Evolutionary conservation across 129 eudicot species (phyloP).

Genomic region (sunflower (Helianthus annuus)): HanXRQr2.0-SUNRISE NC_035436.2:125657559-125658058

Average conservation of each 20-base stretch:
- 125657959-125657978: conserved; percentile 42
- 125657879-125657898: conserved; percentile 48
- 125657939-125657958: conserved; percentile 57
- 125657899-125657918: conserved; percentile 52
- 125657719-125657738: conserved; percentile 28
- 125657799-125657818: conserved; percentile 52
- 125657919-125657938: conserved; percentile 48
- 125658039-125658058: conserved; percentile 2
- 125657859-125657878: conserved; percentile 59
- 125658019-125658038: not conserved
- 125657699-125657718: conserved; percentile 46
- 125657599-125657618: not conserved
- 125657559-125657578: conserved; percentile 8
- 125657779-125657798: conserved; percentile 33
- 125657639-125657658: conserved; percentile 50
- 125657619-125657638: conserved; percentile 52
- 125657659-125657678: conserved; percentile 65
- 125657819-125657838: conserved; percentile 43
- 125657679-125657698: conserved; percentile 83
- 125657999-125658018: not conserved
- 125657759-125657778: not conserved
- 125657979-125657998: conserved; percentile 12
- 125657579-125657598: conserved; percentile 3
- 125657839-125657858: conserved; percentile 54
- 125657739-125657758: conserved; percentile 1